Percentiles rank a stretch among this genome's conserved stretches.
Conservation (phyloP, 192 early-diverging fungal species). For the Backusella mclennaniae region DNA sequence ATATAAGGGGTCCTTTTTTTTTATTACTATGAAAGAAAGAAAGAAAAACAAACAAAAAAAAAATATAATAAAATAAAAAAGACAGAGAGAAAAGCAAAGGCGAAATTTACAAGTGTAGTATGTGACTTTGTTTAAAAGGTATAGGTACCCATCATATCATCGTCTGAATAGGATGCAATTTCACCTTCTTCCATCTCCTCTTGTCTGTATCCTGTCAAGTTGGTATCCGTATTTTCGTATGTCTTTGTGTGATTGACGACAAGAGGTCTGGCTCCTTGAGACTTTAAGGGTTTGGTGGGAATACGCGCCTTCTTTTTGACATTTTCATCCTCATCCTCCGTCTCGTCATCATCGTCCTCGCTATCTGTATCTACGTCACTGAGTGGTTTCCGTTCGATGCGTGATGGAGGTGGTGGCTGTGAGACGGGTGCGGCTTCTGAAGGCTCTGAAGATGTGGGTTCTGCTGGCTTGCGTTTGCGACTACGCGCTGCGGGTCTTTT, state of each 20-base stretch:
- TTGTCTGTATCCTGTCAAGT: background rate
- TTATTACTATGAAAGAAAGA: background rate
- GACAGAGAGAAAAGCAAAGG: background rate
- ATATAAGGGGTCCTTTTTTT: background rate
- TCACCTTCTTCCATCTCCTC: conserved; percentile 18
- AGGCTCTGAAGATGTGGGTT: background rate
- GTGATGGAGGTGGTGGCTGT: background rate
- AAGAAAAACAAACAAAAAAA: background rate
- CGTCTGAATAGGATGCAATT: conserved; percentile 7
- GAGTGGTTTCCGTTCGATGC: background rate
- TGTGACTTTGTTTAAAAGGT: background rate
- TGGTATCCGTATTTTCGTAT: background rate
- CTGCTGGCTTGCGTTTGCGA: conserved; percentile 17
- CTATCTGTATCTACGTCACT: conserved; percentile 14
- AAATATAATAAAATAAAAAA: background rate
- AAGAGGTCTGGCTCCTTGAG: background rate
- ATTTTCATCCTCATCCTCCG: conserved; percentile 2
- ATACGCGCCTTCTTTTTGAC: background rate
- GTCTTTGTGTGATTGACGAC: background rate
- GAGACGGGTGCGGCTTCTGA: background rate
- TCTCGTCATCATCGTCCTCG: background rate
- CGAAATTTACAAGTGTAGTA: background rate
- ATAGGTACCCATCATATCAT: conserved; percentile 8
- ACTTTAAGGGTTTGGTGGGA: conserved; percentile 6
- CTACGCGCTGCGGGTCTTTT: conserved; percentile 31